A percentile compares a stretch with the other conserved stretches of the same genome.
These are phyloP conservation scores for Monosporozyma servazzii DNA, from an alignment of 805 yeast genomes.

Conservation along the genomic window DNA sequence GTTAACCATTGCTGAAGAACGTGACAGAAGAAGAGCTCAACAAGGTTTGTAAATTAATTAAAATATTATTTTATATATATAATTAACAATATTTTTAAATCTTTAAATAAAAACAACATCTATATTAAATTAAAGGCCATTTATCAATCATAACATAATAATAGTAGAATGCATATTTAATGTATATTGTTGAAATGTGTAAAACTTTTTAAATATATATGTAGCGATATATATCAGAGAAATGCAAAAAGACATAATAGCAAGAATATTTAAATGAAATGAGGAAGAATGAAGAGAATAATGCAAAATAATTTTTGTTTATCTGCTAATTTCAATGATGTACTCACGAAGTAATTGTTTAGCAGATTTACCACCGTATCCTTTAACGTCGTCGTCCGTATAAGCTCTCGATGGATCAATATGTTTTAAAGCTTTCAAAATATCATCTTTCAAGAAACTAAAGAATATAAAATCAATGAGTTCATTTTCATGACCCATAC, in stretches of 20 bases:
- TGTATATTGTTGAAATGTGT: too few relatives aligned
- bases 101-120: neutral
- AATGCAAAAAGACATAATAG: too few relatives aligned
- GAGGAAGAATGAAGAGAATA: too few relatives aligned
- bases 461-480: conserved; percentile 67
- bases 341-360: conserved; percentile 38
- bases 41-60: conserved; percentile 39
- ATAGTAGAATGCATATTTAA: neutral
- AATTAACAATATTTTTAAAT: neutral
- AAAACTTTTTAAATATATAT: too few relatives aligned
- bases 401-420: conserved; percentile 16
- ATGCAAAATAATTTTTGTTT: too few relatives aligned
- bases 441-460: conserved; percentile 44
- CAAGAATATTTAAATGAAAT: neutral
- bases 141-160: neutral
- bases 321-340: conserved; percentile 2
- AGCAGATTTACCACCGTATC: conserved; percentile 34
- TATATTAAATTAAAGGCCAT: neutral
- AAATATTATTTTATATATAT: conserved; percentile 1
- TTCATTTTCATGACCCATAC: neutral
- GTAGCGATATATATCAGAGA: too few relatives aligned
- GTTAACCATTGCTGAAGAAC: conserved; percentile 91
- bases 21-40: conserved; percentile 95
- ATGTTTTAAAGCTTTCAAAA: conserved; percentile 37
- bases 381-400: conserved; percentile 30